Conservation (phyloP, 2,329 filamentous ascomycete species). For the Pyrenochaeta sp. region DNA sequence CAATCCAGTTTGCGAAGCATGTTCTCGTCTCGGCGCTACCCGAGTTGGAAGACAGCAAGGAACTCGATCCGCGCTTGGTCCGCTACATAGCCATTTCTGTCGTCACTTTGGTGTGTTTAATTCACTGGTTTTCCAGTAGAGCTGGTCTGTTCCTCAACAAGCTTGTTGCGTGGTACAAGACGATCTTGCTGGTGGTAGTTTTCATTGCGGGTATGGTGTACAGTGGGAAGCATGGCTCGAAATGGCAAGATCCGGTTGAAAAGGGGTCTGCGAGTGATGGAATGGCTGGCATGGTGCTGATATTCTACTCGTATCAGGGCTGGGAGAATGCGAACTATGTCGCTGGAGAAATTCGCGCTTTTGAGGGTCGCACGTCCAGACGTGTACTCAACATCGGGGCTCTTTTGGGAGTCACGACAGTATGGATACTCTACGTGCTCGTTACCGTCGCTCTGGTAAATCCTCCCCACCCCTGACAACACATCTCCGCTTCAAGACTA, state of each 20-base stretch:
- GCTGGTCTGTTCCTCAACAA: constrained; percentile 48
- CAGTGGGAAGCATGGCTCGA: constrained; percentile 3
- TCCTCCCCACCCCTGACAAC: neutral
- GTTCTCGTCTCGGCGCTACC: constrained; percentile 34
- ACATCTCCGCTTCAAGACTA: neutral
- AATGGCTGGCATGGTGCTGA: constrained; percentile 36
- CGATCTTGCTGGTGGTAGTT: constrained; percentile 41
- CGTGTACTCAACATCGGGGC: constrained; percentile 42
- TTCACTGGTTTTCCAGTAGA: constrained; percentile 47
- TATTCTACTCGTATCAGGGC: constrained; percentile 49
- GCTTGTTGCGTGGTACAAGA: constrained; percentile 47
- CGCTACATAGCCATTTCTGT: constrained; percentile 45
- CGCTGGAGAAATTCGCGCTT: constrained; percentile 10
- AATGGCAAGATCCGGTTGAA: constrained; percentile 2
- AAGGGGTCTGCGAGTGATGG: constrained; percentile 26
- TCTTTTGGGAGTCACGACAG: constrained; percentile 40
- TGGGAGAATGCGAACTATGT: constrained; percentile 55
- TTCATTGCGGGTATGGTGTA: constrained; percentile 22
- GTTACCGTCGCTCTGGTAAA: constrained; percentile 49
- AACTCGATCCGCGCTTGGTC: constrained; percentile 39
- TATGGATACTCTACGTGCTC: constrained; percentile 49
- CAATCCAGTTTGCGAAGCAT: constrained; percentile 45
- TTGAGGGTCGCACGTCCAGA: constrained; percentile 7
- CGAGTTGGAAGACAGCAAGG: constrained; percentile 17
- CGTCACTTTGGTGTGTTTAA: constrained; percentile 47